Percentiles rank a stretch among this genome's conserved stretches.
Conservation (phyloP, 805 yeast species). For the Wickerhamomyces sydowiorum region DNA sequence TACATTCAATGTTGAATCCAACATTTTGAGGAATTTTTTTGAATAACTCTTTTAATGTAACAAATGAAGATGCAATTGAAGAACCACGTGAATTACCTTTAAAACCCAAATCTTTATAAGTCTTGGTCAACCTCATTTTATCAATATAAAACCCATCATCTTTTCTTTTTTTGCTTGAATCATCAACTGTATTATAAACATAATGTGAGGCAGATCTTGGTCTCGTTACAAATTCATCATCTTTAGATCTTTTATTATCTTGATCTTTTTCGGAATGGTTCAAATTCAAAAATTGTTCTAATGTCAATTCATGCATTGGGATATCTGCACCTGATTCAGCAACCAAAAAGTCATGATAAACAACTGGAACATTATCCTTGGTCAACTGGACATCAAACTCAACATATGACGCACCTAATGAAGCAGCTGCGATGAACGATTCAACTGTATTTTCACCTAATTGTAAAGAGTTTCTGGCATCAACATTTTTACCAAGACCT, state of each 20-base stretch:
- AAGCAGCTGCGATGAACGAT: conserved; percentile 93
- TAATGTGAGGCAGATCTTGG: conserved; percentile 20
- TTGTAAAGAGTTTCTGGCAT: conserved; percentile 71
- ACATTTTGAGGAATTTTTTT: conserved; percentile 73
- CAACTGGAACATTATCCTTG: conserved; percentile 85
- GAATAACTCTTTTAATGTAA: conserved; percentile 81
- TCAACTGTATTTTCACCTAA: conserved; percentile 95
- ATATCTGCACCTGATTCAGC: conserved; percentile 95
- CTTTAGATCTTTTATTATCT: conserved; percentile 5
- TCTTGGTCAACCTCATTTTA: conserved; percentile 81
- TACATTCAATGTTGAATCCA: conserved; percentile 92
- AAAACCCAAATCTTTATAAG: conserved; percentile 79
- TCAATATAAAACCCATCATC: conserved; percentile 26
- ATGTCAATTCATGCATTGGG: conserved; percentile 89
- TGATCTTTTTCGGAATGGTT: conserved; percentile 23
- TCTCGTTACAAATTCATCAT: conserved; percentile 24
- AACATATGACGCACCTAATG: conserved; percentile 92
- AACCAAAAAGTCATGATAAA: conserved; percentile 90
- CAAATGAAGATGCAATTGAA: conserved; percentile 87
- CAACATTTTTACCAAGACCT: conserved; percentile 85
- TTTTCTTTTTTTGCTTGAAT: conserved; percentile 1
- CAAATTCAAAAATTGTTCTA: conserved; percentile 75
- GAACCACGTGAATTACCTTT: conserved; percentile 92
- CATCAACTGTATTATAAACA: neutral
- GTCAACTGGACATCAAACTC: conserved; percentile 96